These are phyloP conservation scores for Blastocystis sp. DNA, from an alignment of 352 stramenopile species.

Conservation along the genomic window DNA sequence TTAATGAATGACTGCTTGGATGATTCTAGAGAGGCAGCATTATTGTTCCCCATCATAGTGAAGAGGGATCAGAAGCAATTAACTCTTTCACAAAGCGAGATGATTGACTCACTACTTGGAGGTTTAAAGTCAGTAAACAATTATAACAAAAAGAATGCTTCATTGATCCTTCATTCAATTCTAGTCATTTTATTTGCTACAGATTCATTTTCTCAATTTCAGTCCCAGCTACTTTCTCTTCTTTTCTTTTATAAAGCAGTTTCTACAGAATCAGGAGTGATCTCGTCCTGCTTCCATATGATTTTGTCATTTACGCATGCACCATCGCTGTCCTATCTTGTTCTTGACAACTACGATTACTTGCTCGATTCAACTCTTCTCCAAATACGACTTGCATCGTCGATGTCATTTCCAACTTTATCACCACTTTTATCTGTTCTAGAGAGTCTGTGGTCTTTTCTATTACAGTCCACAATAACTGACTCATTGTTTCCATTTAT, in stretches of 20 bases:
- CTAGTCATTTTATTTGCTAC: background rate
- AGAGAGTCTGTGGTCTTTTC: background rate
- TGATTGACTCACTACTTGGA: background rate
- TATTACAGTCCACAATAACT: background rate
- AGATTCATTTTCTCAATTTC: background rate
- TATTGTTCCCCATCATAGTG: background rate
- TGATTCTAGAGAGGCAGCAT: background rate
- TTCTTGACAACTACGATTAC: background rate
- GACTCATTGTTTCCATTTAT: background rate
- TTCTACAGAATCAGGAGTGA: background rate
- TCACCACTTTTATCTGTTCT: background rate
- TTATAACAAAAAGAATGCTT: background rate
- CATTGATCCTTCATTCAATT: background rate
- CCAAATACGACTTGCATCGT: background rate
- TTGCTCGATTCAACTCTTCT: background rate
- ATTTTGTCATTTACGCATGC: background rate
- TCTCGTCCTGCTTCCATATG: background rate
- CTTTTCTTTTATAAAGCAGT: constrained; percentile 1
- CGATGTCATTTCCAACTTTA: background rate
- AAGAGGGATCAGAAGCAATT: background rate
- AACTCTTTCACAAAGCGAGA: background rate
- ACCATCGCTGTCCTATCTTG: background rate
- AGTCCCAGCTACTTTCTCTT: background rate
- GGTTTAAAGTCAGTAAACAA: background rate
- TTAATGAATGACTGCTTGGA: background rate